Conservation (phyloP, 345 rosid species). For the Linum usitatissimum region DNA sequence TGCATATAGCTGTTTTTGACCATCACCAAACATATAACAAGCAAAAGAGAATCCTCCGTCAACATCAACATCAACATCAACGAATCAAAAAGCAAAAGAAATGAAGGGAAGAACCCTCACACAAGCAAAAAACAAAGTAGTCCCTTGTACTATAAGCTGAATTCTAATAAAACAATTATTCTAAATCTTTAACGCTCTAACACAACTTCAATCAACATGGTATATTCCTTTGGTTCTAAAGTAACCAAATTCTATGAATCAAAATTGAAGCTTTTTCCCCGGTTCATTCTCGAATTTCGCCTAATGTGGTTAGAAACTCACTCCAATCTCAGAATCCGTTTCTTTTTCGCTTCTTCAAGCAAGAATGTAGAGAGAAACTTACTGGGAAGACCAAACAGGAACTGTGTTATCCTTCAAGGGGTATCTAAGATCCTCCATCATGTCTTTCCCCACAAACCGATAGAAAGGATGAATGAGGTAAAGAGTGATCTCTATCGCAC, state of each 20-base stretch:
- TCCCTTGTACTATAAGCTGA: neutral
- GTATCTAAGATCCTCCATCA: conserved; percentile 73
- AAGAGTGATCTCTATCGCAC: conserved; percentile 29
- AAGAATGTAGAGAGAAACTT: conserved; percentile 7
- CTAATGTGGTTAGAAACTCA: too few species aligned
- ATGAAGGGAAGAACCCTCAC: neutral
- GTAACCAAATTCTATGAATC: too few species aligned
- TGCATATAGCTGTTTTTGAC: conserved; percentile 28
- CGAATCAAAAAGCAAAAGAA: neutral
- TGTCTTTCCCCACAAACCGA: conserved; percentile 63
- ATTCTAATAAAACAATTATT: too few species aligned
- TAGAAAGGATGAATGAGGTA: conserved; percentile 54
- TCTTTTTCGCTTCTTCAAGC: too few species aligned
- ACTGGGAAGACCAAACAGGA: conserved; percentile 70
- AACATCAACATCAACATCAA: neutral
- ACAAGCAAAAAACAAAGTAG: neutral
- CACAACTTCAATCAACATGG: neutral
- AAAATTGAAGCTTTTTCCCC: too few species aligned
- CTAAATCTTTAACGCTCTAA: too few species aligned
- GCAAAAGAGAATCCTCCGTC: neutral
- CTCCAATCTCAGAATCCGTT: too few species aligned
- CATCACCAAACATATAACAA: conserved; percentile 7
- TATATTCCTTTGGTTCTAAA: neutral
- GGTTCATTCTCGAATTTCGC: too few species aligned
- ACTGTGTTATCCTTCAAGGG: conserved; percentile 58